Percentiles rank a stretch among this genome's conserved stretches.
These are phyloP conservation scores for Erysimum cheiri DNA, from an alignment of 441 rosid species.

Conservation along the genomic window DNA sequence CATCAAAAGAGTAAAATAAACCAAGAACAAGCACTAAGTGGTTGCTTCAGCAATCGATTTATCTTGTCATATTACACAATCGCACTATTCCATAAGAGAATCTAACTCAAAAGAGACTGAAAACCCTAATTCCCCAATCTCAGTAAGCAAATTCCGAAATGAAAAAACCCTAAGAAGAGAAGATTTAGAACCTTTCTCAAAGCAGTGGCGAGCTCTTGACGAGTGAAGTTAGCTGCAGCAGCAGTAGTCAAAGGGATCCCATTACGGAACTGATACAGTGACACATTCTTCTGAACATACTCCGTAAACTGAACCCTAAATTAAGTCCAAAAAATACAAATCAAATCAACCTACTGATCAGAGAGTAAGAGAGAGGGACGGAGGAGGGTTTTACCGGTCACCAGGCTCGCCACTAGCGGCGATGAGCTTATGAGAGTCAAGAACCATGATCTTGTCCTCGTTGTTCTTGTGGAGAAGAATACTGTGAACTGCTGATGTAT, in stretches of 20 bases:
- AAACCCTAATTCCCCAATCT: conserved; percentile 15
- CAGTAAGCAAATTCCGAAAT: neutral
- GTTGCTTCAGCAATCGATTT: neutral
- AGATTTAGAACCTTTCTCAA: conserved; percentile 74
- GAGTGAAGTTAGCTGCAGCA: conserved; percentile 90
- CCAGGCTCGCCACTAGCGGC: conserved; percentile 99
- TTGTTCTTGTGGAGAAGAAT: conserved; percentile 91
- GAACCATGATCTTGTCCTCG: conserved; percentile 96
- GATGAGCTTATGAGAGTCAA: conserved; percentile 94
- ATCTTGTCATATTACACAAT: neutral
- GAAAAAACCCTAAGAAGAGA: neutral
- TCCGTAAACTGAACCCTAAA: conserved; percentile 65
- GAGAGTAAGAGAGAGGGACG: neutral
- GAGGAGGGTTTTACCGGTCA: conserved; percentile 63
- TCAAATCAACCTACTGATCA: neutral
- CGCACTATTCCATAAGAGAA: neutral
- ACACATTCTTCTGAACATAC: conserved; percentile 93
- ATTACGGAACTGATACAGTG: conserved; percentile 85
- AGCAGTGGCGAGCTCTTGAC: conserved; percentile 96
- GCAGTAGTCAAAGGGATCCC: conserved; percentile 93
- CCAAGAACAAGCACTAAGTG: neutral
- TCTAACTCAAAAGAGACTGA: neutral
- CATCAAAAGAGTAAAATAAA: conserved; percentile 1
- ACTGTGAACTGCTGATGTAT: conserved; percentile 91
- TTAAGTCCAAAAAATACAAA: neutral